Evolutionary conservation across 352 stramenopile genomes (phyloP).

Genomic region (Peronospora farinosa): DNA sequence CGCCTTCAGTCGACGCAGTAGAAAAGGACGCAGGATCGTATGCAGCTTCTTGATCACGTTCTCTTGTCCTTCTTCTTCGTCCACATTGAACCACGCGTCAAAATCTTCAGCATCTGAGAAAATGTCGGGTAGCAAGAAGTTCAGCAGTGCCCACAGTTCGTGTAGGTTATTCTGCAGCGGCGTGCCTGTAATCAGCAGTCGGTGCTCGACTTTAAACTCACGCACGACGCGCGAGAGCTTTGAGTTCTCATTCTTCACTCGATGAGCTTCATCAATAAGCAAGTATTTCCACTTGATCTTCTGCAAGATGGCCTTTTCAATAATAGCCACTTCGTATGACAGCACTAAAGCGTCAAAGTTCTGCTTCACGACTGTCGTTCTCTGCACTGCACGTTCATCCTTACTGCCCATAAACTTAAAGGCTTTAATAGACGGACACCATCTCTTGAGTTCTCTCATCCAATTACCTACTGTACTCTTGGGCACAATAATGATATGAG

Average conservation of each 20-base stretch:
- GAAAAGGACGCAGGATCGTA: conserved; percentile 96
- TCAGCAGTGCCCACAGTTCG: conserved; percentile 99
- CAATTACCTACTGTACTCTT: conserved; percentile 98
- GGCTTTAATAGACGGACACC: conserved; percentile 90
- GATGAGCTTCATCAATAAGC: conserved; percentile 97
- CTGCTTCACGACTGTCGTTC: conserved; percentile 65
- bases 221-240: conserved; percentile 84
- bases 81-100: conserved; percentile 98
- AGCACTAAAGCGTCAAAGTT: conserved; percentile 93
- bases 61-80: conserved; percentile 92
- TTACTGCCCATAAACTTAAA: conserved; percentile 96
- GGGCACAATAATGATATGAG: conserved; percentile 97
- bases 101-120: conserved; percentile 98
- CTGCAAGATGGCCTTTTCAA: conserved; percentile 87
- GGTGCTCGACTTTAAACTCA: conserved; percentile 92
- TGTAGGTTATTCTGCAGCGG: conserved; percentile 99
- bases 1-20: conserved; percentile 96
- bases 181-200: conserved; percentile 94
- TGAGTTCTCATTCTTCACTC: conserved; percentile 96
- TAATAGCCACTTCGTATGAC: conserved; percentile 92
- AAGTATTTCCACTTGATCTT: conserved; percentile 96
- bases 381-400: conserved; percentile 90
- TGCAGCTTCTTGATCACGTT: conserved; percentile 97
- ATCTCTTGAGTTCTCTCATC: conserved; percentile 97
- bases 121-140: conserved; percentile 93